Percentiles rank a stretch among this genome's conserved stretches.
phyloP scores from a whole-genome alignment of 495 filamentous ascomycete species.

The Tricharina praecox region DNA sequence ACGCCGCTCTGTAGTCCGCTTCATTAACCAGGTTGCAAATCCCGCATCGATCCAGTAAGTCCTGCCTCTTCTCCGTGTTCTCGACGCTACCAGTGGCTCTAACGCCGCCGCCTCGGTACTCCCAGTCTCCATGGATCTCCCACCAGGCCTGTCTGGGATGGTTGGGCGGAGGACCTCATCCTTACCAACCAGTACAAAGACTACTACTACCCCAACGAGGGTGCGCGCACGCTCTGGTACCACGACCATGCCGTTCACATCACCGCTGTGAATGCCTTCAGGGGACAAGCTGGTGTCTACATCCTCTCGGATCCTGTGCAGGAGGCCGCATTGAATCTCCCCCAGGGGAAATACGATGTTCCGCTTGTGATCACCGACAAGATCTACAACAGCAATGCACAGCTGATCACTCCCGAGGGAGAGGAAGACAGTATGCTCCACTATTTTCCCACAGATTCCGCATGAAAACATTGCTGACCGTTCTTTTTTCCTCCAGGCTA shows the following conservation, averaged over 20 bases:
- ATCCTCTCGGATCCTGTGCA: slow-evolving; percentile 31
- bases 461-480: too few species aligned
- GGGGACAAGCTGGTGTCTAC: slow-evolving; percentile 37
- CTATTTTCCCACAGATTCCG: slow-evolving; percentile 33
- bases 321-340: slow-evolving; percentile 33
- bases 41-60: too few species aligned
- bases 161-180: slow-evolving; percentile 40
- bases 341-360: slow-evolving; percentile 35
- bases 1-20: too few species aligned
- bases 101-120: too few species aligned
- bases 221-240: slow-evolving; percentile 38
- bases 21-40: too few species aligned
- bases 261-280: slow-evolving; percentile 39
- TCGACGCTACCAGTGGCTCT: too few species aligned
- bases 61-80: too few species aligned
- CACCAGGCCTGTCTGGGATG: slow-evolving; percentile 33
- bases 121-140: slow-evolving; percentile 40
- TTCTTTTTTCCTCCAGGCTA: too few species aligned
- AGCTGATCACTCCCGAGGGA: slow-evolving; percentile 29
- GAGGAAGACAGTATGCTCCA: slow-evolving; percentile 35
- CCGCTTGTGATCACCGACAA: slow-evolving; percentile 36
- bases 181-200: slow-evolving; percentile 36
- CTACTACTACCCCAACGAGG: slow-evolving; percentile 40
- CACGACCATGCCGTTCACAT: slow-evolving; percentile 36
- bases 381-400: slow-evolving; percentile 33